Base-by-base conservation (phyloP, 306 rosid species). In the Prinsepia uniflora region DNA sequence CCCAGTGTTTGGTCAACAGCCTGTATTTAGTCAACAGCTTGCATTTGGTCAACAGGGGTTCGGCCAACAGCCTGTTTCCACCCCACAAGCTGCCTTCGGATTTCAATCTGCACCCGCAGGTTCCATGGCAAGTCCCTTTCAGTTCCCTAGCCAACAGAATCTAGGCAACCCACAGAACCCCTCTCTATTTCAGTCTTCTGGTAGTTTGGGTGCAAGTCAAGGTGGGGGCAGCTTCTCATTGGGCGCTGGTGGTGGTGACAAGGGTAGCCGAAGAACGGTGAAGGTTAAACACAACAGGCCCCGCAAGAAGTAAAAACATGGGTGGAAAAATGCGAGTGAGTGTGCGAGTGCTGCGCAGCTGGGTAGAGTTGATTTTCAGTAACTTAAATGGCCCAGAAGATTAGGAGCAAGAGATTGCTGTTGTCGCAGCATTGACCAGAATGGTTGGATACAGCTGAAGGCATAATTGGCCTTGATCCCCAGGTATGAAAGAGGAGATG, bases 171-270 rank as follows among this genome's bases (percentile, higher is more conserved):
- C 82, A 22, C 96, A 81, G 83, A 90, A 78, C 72, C 83, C 86
- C 41, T 69, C 90, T 55, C 88, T 87, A 68, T 89, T 89, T 81
- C 97, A 87, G 84, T 81, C 86, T 68, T 77, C 97, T 22, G 84
- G 89, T 68, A 87, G 96, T 78, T 72, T 84, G n/a, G 90, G 88
- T 30, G 63, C 78, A 19, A 72, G 46, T 75, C 81, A 4, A 49
- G 57, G 63, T 15, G 91, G 86, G 24, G 89, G 92, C 71, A 89
- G 87, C 82, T 94, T 94, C 88, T 90, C 98, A 10, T 62, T 90
- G 81, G 97, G 98, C 13, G 72, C 90, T 0, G 89, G 88, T 64
- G 90, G 87, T 0, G 87, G 85, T 22, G 97, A 94, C 79, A 89
- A 91, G 83, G 53, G 92, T 20, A 84, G 79, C 71, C 84, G 96